phyloP scores from a whole-genome alignment of 345 rosid genomes.

The Sisymbrium irio region DNA sequence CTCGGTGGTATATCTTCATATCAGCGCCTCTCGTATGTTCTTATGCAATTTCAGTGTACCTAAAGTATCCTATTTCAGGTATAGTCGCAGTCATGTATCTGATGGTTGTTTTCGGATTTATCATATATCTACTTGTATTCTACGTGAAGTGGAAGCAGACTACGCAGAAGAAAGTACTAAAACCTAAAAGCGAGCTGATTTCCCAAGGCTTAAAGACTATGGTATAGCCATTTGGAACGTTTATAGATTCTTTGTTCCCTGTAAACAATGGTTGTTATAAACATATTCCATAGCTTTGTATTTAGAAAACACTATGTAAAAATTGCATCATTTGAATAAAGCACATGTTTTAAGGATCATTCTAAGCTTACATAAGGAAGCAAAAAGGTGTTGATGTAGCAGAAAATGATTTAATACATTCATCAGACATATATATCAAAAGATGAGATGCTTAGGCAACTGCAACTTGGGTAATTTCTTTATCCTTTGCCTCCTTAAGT shows the following conservation, averaged over 20 bases:
- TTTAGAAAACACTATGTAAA: neutral
- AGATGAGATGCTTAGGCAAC: constrained; percentile 19
- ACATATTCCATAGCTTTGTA: too few relatives aligned
- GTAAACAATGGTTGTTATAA: too few relatives aligned
- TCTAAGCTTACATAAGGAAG: neutral
- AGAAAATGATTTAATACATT: neutral
- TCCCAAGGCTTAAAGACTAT: neutral
- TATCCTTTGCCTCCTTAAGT: constrained; percentile 58
- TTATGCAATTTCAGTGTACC: neutral
- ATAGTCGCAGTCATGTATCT: neutral
- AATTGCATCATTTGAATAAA: too few relatives aligned
- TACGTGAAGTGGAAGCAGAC: constrained; percentile 4
- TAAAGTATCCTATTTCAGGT: neutral
- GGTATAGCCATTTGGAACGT: neutral
- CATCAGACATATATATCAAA: neutral
- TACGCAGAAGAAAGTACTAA: neutral
- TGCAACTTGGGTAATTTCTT: constrained; percentile 58
- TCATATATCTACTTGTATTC: neutral
- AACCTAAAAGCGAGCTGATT: neutral
- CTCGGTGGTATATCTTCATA: neutral
- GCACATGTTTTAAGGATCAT: too few relatives aligned
- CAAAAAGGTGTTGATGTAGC: neutral
- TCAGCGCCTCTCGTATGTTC: neutral
- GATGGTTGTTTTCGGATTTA: neutral
- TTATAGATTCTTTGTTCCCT: too few relatives aligned